These are phyloP conservation scores for Lavandula angustifolia DNA, from an alignment of 257 asterid species.

Conservation along the genomic window DNA sequence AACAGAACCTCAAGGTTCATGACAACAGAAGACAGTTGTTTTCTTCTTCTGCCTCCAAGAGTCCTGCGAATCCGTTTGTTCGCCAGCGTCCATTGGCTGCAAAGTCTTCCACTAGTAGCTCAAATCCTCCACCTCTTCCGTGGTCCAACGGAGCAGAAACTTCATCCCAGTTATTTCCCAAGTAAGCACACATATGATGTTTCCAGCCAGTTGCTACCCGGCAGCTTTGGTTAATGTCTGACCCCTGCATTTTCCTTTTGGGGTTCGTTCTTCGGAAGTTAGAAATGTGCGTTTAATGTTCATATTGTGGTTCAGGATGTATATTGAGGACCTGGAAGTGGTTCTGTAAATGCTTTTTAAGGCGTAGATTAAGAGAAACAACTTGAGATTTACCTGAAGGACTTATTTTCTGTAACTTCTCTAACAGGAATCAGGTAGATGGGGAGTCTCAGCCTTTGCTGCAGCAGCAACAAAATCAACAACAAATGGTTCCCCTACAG, in stretches of 20 bases:
- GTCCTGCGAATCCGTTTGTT: slow-evolving; percentile 74
- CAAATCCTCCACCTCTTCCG: slow-evolving; percentile 68
- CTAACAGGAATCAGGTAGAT: slow-evolving; percentile 63
- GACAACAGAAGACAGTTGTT: slow-evolving; percentile 80
- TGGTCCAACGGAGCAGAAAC: slow-evolving; percentile 65
- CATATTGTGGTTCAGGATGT: slow-evolving; percentile 17
- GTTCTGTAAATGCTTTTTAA: background rate
- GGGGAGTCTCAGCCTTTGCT: slow-evolving; percentile 81
- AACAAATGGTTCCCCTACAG: slow-evolving; percentile 78
- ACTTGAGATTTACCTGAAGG: slow-evolving; percentile 11
- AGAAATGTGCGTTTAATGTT: background rate
- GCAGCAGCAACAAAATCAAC: slow-evolving; percentile 80
- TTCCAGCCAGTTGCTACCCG: background rate
- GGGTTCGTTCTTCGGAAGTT: background rate
- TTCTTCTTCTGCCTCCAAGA: slow-evolving; percentile 67
- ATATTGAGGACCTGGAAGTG: slow-evolving; percentile 6
- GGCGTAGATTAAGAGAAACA: slow-evolving; percentile 2
- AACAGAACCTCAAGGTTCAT: slow-evolving; percentile 83
- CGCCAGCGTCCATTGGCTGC: slow-evolving; percentile 89
- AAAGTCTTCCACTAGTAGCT: slow-evolving; percentile 47
- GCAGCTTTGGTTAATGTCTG: background rate
- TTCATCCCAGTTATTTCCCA: slow-evolving; percentile 56
- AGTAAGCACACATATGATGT: slow-evolving; percentile 42
- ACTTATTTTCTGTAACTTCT: slow-evolving; percentile 30
- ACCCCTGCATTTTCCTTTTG: background rate